Conservation (phyloP, 768 basidiomycete genomes). For the Russula vinacea region DNA sequence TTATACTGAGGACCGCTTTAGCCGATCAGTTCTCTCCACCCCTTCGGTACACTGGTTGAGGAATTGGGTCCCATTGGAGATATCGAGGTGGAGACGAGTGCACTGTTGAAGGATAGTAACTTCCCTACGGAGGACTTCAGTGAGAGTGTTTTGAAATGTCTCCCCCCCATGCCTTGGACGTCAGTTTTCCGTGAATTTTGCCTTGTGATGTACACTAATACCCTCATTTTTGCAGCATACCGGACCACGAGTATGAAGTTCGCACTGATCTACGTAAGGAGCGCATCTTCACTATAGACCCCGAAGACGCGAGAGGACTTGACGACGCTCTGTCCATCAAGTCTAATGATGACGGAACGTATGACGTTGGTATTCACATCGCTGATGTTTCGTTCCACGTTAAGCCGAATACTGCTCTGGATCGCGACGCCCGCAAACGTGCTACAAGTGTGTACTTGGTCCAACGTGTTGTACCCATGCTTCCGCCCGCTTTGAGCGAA, state of each 20-base stretch:
- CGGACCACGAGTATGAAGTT: conserved; percentile 81
- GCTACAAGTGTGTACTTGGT: conserved; percentile 97
- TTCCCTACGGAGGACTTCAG: conserved; percentile 98
- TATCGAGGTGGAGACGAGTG: conserved; percentile 96
- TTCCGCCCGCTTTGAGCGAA: conserved; percentile 90
- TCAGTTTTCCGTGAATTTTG: conserved; percentile 42
- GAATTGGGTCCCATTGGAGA: conserved; percentile 99
- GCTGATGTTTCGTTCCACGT: conserved; percentile 96
- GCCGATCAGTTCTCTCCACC: conserved; percentile 96
- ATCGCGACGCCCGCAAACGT: conserved; percentile 95
- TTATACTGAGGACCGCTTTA: conserved; percentile 37
- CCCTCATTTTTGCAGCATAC: conserved; percentile 51
- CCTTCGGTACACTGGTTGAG: conserved; percentile 96
- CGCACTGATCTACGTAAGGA: conserved; percentile 85
- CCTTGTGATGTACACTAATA: conserved; percentile 24
- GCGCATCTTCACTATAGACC: conserved; percentile 92
- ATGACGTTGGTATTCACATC: conserved; percentile 91
- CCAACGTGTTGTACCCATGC: conserved; percentile 95
- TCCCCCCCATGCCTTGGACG: conserved; percentile 95
- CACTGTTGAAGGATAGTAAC: conserved; percentile 96
- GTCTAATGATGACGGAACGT: conserved; percentile 86
- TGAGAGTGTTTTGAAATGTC: conserved; percentile 90
- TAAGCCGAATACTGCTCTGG: conserved; percentile 93
- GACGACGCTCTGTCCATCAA: conserved; percentile 94
- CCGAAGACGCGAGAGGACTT: conserved; percentile 82